Conservation (phyloP, 2,329 filamentous ascomycete genomes). For the Aspergillus latus region DNA sequence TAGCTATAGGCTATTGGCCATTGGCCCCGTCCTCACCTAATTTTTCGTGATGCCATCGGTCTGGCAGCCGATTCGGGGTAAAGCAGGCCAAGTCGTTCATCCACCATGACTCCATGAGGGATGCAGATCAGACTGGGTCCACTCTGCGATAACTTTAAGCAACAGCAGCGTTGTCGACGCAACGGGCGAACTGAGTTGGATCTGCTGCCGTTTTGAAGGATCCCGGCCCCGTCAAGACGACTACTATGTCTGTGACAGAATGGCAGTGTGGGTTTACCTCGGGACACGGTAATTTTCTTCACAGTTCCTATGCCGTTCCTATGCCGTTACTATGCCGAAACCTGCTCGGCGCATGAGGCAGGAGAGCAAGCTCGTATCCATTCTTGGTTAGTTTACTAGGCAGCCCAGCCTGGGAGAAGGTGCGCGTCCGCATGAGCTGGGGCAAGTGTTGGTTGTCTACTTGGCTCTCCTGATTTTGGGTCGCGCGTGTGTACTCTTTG, state of each 20-base stretch:
- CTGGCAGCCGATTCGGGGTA: slow-evolving; percentile 14
- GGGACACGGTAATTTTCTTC: background rate
- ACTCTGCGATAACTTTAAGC: slow-evolving; percentile 6
- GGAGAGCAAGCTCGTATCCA: slow-evolving; percentile 1
- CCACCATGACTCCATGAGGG: background rate
- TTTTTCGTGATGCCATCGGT: slow-evolving; percentile 9
- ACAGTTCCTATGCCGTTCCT: too few species aligned
- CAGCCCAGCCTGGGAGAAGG: background rate
- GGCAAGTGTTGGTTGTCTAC: background rate
- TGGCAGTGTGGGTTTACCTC: background rate
- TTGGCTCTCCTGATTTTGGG: background rate
- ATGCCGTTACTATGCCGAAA: too few species aligned
- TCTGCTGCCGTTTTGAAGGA: background rate
- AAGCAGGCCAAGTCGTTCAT: slow-evolving; percentile 4
- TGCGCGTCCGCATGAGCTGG: background rate
- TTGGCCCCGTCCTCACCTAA: background rate
- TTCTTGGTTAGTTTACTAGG: background rate
- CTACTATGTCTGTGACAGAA: background rate
- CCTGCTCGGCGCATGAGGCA: background rate
- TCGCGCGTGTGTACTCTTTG: background rate
- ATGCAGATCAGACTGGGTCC: background rate
- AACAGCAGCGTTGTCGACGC: background rate
- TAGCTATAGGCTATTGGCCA: background rate
- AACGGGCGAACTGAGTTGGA: background rate
- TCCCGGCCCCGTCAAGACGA: background rate